phyloP scores from a whole-genome alignment of 2,329 filamentous ascomycete species.

The Penicillium psychrosexuale region DNA sequence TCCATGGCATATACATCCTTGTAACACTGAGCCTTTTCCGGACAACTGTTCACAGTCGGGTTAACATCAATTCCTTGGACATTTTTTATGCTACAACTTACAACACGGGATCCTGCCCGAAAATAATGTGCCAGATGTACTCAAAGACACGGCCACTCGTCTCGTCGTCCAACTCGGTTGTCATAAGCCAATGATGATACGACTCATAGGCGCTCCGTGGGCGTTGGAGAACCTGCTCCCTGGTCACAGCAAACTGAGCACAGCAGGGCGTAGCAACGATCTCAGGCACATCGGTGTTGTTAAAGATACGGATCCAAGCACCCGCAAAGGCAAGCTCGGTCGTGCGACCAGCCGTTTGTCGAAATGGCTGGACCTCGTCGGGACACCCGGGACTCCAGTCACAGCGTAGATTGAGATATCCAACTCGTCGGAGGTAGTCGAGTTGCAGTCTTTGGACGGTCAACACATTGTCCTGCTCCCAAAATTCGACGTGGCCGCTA shows the following conservation, averaged over 20 bases:
- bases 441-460: constrained; percentile 49
- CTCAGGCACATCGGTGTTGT: constrained; percentile 44
- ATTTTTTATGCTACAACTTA: constrained; percentile 24
- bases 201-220: constrained; percentile 53
- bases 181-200: constrained; percentile 58
- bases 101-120: constrained; percentile 41
- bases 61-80: constrained; percentile 5
- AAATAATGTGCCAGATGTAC: constrained; percentile 63
- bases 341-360: constrained; percentile 16
- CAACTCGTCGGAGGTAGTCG: constrained; percentile 49
- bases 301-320: constrained; percentile 29
- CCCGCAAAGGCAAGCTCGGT: constrained; percentile 30
- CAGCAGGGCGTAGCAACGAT: constrained; percentile 58
- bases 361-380: constrained; percentile 34
- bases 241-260: constrained; percentile 62
- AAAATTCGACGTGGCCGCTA: constrained; percentile 51
- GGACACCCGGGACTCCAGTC: constrained; percentile 32
- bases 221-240: constrained; percentile 50
- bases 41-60: constrained; percentile 20
- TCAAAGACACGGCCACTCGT: constrained; percentile 60
- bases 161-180: constrained; percentile 53
- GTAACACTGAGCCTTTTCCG: constrained; percentile 26
- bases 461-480: constrained; percentile 52
- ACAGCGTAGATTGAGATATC: constrained; percentile 60
- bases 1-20: constrained; percentile 27